A percentile compares a stretch with the other conserved stretches of the same genome.
These are phyloP conservation scores for Avena sativa DNA, from an alignment of 176 grass and related monocot species.

Conservation along the genomic window DNA sequence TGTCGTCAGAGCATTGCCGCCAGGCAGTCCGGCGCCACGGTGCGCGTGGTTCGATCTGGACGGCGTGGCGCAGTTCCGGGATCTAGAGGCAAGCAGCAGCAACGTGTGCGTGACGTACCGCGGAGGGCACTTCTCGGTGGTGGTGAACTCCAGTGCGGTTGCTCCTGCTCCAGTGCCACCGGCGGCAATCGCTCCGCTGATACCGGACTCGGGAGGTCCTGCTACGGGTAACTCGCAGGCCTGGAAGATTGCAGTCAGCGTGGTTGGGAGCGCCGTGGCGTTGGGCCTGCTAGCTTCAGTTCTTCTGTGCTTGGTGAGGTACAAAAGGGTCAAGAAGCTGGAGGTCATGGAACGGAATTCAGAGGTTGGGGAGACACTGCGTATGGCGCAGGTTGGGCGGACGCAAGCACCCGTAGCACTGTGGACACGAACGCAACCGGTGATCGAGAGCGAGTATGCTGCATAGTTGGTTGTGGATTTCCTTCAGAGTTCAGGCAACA, in stretches of 20 bases:
- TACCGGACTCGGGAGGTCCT: not conserved
- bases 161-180: constrained; percentile 51
- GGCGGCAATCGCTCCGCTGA: constrained; percentile 15
- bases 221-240: constrained; percentile 52
- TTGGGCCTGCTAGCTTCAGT: constrained; percentile 59
- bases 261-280: constrained; percentile 47
- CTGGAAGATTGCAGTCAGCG: constrained; percentile 70
- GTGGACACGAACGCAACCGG: constrained; percentile 66
- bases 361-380: constrained; percentile 67
- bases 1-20: constrained; percentile 34
- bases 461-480: constrained; percentile 30
- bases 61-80: constrained; percentile 61
- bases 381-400: constrained; percentile 70
- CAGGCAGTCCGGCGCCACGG: constrained; percentile 40
- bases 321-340: constrained; percentile 56
- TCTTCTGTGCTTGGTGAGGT: constrained; percentile 48
- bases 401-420: constrained; percentile 69
- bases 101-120: constrained; percentile 54
- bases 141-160: constrained; percentile 66
- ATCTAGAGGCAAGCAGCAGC: constrained; percentile 39
- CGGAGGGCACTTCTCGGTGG: constrained; percentile 80
- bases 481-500: constrained; percentile 21
- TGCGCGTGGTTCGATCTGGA: constrained; percentile 73
- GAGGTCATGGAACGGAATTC: constrained; percentile 67
- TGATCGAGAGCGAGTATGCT: constrained; percentile 82